Base-by-base conservation (phyloP, 495 filamentous ascomycete genomes). In the Glonium stellatum region DNA sequence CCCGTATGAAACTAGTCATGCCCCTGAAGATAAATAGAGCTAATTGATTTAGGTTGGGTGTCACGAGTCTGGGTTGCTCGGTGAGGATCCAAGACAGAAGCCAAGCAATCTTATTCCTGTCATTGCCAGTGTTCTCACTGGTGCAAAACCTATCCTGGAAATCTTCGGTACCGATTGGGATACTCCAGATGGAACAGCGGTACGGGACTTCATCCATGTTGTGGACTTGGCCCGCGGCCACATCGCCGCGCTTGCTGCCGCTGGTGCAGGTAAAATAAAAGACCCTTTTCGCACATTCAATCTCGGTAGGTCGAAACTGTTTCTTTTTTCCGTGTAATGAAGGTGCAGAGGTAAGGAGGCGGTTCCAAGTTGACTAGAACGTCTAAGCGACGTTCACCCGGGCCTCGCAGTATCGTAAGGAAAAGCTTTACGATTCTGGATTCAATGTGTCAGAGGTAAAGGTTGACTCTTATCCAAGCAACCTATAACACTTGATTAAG, bases 211-310 rank as follows among this genome's bases (percentile, higher is more conserved):
- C 68, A 83, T 83, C 61, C 80, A 83, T 50, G 80, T 83, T 39
- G 78, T 76, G n/a, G 86, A 89, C 69, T 77, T 89, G 19, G 86
- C 84, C 39, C 72, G 79, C 51, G 84, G 84, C 12, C 84, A 87
- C 67, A 79, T 87, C 58, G 78, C 82, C 35, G 84, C 84, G 0
- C 74, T 73, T 25, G 59, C 66, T 4, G 70, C 68, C 18, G 62
- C 64, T 0, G 57, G 55, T 8, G 39, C 50, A 21, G 63, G 69
- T 18, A 44, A 50, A 0, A 41, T 68, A 37, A 36, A 60, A 36
- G 57, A 57, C 5, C 47, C 71, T 11, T 73, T 72, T 61, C 66
- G 71, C 36, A 55, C 71, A 1, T 73, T 66, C 67, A 73, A 73
- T 55, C 66, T 73, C 23, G 71, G 65, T 67, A 55, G 55, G 65